Evolutionary conservation across 2,329 filamentous ascomycete species (phyloP).

Genomic region (Xylaria sp.): DNA sequence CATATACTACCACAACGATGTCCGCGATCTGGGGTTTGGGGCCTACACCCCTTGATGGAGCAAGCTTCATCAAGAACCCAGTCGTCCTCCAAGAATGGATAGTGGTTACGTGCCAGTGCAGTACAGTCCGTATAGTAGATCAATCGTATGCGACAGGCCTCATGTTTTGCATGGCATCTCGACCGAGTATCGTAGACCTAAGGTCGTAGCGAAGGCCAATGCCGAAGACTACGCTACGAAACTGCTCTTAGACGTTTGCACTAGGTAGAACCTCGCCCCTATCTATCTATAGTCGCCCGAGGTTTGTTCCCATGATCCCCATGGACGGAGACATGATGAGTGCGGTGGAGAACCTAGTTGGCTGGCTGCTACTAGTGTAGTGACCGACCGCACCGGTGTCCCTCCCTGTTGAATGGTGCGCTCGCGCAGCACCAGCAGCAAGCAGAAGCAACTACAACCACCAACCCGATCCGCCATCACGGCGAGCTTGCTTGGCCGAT

Average conservation of each 20-base stretch:
- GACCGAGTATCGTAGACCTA: constrained; percentile 18
- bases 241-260: constrained; percentile 10
- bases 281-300: constrained; percentile 26
- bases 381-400: constrained; percentile 30
- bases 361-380: constrained; percentile 34
- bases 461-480: constrained; percentile 47
- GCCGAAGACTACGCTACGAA: constrained; percentile 22
- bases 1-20: constrained; percentile 21
- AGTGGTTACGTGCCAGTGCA: constrained; percentile 22
- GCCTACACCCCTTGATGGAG: constrained; percentile 26
- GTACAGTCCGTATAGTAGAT: constrained; percentile 30
- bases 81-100: constrained; percentile 17
- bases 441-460: constrained; percentile 32
- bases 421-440: constrained; percentile 33
- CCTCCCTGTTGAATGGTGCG: constrained; percentile 32
- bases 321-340: constrained; percentile 31
- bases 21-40: constrained; percentile 25
- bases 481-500: constrained; percentile 41
- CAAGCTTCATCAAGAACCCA: constrained; percentile 27
- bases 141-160: constrained; percentile 27
- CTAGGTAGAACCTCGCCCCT: constrained; percentile 15
- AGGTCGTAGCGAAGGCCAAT: constrained; percentile 23
- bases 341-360: constrained; percentile 31
- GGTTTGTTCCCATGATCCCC: constrained; percentile 19
- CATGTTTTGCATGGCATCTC: constrained; percentile 29